Base-by-base conservation (phyloP, 495 filamentous ascomycete genomes). In the Coniosporium apollinis region DNA sequence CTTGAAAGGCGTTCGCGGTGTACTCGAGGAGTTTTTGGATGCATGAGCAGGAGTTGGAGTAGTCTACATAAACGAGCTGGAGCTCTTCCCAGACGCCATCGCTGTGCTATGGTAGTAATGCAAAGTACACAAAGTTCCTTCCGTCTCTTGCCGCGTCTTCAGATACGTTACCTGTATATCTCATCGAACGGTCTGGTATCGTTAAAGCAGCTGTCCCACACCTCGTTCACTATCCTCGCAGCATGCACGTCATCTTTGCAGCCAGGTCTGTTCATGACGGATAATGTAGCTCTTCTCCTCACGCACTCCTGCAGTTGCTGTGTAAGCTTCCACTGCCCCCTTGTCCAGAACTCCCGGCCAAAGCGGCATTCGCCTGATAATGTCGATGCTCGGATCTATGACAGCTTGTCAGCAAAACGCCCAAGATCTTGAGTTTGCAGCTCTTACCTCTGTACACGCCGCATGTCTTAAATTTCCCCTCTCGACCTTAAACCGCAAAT, bases 151-250 rank as follows among this genome's bases (percentile, higher is more conserved):
- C 9, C 1, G 13, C 9, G 9, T 8, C 24, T 15, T 32, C 3
- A 35, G 9, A 35, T 17, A 22, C 10, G 11, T 78, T 57, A 97
- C 60, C 82, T 72, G 54, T 92, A 97, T 21, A 97, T 85, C 48
- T 93, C 85, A 56, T 94, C 82, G 57, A 97, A 97, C 7, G 89
- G 89, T 43, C 91, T 63, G 3, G 85, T 94, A 56, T 97, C 89
- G 22, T 69, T 59, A 50, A 92, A 96, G 57, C 91, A 96, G 45
- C 84, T 93, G 45, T 94, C 85, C 81, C 86, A 97, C 19, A 96
- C 91, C 57, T 92, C 78, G 57, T 94, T 89, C 34, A 97, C 83
- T 24, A 89, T 74, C 56, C 76, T 82, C 26, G 70, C 68, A 6
- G 89, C 91, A 43, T 94, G 79, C 16, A 72, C 75, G 48, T 92